Percentiles rank a stretch among this genome's conserved stretches.
Conservation (phyloP, 139 green algal species). For the Coccomyxa sp. region DNA sequence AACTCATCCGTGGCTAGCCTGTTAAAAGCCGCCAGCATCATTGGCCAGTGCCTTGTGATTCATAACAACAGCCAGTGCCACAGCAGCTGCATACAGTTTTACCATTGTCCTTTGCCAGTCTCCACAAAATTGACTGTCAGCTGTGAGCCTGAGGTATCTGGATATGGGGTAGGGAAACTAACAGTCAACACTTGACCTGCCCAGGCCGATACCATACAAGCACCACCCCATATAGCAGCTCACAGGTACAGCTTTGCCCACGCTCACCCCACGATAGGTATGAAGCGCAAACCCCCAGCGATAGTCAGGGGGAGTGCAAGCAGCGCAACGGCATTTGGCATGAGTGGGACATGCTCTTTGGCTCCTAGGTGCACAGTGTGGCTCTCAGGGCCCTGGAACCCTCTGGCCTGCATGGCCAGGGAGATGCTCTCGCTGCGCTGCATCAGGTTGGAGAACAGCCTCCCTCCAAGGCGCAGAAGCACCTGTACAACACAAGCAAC, state of each 20-base stretch:
- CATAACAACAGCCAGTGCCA: no score
- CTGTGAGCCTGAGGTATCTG: no score
- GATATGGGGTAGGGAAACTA: no score
- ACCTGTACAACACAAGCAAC: slow-evolving; percentile 33
- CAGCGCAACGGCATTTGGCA: not conserved
- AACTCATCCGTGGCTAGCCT: no score
- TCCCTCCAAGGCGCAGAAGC: slow-evolving; percentile 27
- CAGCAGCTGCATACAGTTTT: no score
- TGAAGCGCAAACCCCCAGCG: not conserved
- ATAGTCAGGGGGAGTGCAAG: not conserved
- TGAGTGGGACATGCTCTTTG: slow-evolving; percentile 14
- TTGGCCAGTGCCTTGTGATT: no score
- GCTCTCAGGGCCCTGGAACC: slow-evolving; percentile 52
- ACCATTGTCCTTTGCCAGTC: no score
- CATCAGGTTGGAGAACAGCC: slow-evolving; percentile 71
- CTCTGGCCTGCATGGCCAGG: slow-evolving; percentile 65
- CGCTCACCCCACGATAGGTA: not conserved
- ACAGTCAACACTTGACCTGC: no score
- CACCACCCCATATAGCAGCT: not conserved
- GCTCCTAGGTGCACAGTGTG: slow-evolving; percentile 60
- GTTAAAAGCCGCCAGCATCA: no score
- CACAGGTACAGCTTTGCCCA: not conserved
- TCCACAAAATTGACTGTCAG: no score
- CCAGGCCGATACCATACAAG: not conserved
- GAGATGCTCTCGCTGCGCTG: slow-evolving; percentile 52